These are phyloP conservation scores for Leishmania arabica DNA, from an alignment of 208 protist species.

Conservation along the genomic window DNA sequence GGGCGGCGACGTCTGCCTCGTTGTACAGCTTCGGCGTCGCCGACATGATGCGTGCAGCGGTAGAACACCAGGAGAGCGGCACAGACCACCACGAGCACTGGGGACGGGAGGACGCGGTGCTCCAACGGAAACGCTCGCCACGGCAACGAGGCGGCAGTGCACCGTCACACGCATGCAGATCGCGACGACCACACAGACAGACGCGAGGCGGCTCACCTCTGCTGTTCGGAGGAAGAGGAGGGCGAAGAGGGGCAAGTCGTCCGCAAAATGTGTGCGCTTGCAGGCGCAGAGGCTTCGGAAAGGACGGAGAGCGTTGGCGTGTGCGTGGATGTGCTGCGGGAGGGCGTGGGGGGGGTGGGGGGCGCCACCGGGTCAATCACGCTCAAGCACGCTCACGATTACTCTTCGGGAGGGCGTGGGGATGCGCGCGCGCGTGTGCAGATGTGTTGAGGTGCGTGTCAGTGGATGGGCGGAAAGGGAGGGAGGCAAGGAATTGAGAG, in stretches of 20 bases:
- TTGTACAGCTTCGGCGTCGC: slow-evolving; percentile 42
- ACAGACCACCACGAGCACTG: background rate
- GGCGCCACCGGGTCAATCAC: background rate
- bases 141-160: background rate
- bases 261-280: background rate
- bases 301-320: background rate
- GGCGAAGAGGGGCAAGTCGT: background rate
- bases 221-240: background rate
- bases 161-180: background rate
- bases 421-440: background rate
- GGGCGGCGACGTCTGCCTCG: slow-evolving; percentile 58
- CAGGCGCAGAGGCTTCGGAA: background rate
- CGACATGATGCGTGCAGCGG: background rate
- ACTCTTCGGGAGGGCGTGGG: background rate
- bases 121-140: background rate
- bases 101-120: background rate
- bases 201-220: background rate
- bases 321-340: background rate
- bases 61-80: background rate
- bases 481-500: background rate
- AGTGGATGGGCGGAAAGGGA: too few relatives aligned
- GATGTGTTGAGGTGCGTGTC: background rate
- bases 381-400: background rate
- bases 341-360: background rate
- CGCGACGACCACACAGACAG: background rate